Percentiles rank a stretch among this genome's conserved stretches.
Conservation (phyloP, 148 eudicot genomes). For the Silene conica region DNA sequence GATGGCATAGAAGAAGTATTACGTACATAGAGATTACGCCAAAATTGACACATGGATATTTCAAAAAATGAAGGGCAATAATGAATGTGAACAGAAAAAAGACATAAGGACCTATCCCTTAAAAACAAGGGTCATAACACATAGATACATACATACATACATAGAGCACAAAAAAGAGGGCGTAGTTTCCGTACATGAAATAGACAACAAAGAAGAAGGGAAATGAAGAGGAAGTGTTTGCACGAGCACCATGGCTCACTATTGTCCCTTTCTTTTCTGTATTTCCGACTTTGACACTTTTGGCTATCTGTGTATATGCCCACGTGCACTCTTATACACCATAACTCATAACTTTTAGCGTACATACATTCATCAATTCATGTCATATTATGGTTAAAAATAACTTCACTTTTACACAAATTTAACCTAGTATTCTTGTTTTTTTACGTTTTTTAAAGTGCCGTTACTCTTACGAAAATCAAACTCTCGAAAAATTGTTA, state of each 20-base stretch:
- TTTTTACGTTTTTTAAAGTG: no score
- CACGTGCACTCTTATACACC: conserved; percentile 33
- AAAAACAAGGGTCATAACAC: conserved; percentile 8
- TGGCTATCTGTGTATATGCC: conserved; percentile 20
- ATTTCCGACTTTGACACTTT: conserved; percentile 6
- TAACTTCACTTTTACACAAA: no score
- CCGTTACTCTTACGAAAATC: no score
- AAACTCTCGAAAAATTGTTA: no score
- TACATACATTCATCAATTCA: no score
- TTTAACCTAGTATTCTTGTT: no score
- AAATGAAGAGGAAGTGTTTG: conserved; percentile 6
- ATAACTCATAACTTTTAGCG: background rate
- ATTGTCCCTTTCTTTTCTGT: conserved; percentile 27
- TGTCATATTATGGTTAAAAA: no score
- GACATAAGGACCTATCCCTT: conserved; percentile 1
- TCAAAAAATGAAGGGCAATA: background rate
- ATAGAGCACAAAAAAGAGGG: conserved; percentile 8
- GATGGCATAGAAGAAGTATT: no score
- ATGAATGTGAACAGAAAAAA: background rate
- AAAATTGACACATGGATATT: background rate
- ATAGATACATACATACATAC: no score
- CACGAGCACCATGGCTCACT: conserved; percentile 17
- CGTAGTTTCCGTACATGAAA: conserved; percentile 35
- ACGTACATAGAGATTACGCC: background rate
- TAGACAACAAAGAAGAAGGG: conserved; percentile 17